Evolutionary conservation across 106 monocot species (phyloP), one percentile per base, ranked within the genome.

Genomic region (Chionographis japonica): DNA sequence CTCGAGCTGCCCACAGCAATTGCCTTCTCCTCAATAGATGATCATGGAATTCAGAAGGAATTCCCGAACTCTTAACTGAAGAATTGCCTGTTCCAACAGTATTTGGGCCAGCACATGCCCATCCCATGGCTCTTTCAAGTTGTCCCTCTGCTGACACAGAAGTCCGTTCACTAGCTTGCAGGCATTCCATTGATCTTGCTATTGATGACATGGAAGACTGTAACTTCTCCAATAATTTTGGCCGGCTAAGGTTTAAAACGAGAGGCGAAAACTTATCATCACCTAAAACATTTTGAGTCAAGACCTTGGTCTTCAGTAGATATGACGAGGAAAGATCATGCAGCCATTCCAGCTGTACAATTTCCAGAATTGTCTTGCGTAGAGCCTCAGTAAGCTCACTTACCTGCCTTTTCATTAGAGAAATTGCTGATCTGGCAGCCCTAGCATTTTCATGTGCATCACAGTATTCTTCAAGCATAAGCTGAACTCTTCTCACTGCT

Each of bases 61-160:
- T 86, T 56, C 80, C 83, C 39, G 84, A 80, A 77, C 37, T 75
- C 49, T 87, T 92, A 17, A 60, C 51, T 19, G 72, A 20, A 49
- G 82, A 80, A 73, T 54, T 77, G 13, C 69, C 67, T 39, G 46
- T 56, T 41, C 72, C 72, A 71, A 49, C 56, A 53, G 63, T 68
- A 77, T 50, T 83, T 73, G 86, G 51, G 37, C 92, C 81, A 15
- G 80, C 89, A 85, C 92, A 97, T 60, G 98, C 98, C 98, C 98
- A 98, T 65, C 85, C 83, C 98, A 98, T 93, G 6, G 98, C 98
- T 75, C 90, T 87, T 75, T 98, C 98, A 80, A 98, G 87, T 68
- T 98, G 93, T 60, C 87, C 90, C 79, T 90, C 93, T 42, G 72
- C 83, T 56, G 83, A 71, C 19, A 81, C 59, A 56, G 98, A 92